Percentiles rank a stretch among this genome's conserved stretches.
phyloP scores from a whole-genome alignment of 108 stramenopile genomes.

The Parietichytrium sp. region DNA sequence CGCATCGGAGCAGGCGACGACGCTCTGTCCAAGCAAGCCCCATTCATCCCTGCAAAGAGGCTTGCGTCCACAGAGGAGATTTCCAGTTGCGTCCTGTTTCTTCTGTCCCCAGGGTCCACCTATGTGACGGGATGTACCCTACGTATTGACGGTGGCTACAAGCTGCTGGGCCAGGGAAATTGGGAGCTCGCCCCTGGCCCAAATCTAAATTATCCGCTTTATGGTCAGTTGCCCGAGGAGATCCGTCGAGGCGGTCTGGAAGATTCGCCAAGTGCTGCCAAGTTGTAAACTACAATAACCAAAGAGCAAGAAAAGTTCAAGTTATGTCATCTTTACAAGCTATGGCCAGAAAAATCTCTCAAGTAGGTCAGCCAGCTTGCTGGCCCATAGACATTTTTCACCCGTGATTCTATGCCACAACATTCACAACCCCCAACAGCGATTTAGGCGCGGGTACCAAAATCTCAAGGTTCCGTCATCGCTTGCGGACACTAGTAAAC shows the following conservation, averaged over 20 bases:
- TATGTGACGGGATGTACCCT: not conserved
- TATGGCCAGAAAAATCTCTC: too few relatives aligned
- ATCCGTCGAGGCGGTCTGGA: not conserved
- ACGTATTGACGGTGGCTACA: not conserved
- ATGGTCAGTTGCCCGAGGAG: not conserved
- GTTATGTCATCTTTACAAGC: too few relatives aligned
- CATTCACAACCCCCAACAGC: too few relatives aligned
- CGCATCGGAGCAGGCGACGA: not conserved
- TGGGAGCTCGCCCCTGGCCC: not conserved
- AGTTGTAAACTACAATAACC: too few relatives aligned
- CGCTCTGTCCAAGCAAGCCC: not conserved
- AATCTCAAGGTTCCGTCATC: too few relatives aligned
- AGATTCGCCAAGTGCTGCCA: not conserved
- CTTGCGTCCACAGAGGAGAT: conserved; percentile 16
- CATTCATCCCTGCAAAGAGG: conserved; percentile 11
- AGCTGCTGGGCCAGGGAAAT: not conserved
- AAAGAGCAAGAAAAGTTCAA: too few relatives aligned
- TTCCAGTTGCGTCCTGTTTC: not conserved
- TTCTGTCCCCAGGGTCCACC: not conserved
- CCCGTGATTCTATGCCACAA: too few relatives aligned
- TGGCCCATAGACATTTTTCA: too few relatives aligned
- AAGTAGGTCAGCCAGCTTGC: too few relatives aligned
- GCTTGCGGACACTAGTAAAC: too few relatives aligned
- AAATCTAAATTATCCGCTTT: not conserved
- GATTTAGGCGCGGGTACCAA: too few relatives aligned